Evolutionary conservation across 2,329 filamentous ascomycete genomes (phyloP).

Genomic region (Pestalotiopsis sp.): DNA sequence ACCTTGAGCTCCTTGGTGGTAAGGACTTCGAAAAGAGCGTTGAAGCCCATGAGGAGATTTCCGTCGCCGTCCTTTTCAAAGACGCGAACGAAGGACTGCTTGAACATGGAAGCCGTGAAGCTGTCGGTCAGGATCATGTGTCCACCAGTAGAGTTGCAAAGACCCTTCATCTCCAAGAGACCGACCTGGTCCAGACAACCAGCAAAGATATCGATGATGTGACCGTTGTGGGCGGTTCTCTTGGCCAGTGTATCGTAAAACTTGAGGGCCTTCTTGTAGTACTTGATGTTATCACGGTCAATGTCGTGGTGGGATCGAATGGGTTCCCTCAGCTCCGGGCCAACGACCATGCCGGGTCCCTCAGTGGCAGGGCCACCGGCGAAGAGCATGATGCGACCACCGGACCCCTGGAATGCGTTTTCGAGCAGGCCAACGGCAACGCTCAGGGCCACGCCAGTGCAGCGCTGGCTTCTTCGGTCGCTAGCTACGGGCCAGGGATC

Average conservation of each 20-base stretch:
- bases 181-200: constrained; percentile 97
- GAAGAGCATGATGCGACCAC: constrained; percentile 96
- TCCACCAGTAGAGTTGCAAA: constrained; percentile 93
- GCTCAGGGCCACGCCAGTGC: constrained; percentile 94
- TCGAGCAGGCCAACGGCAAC: constrained; percentile 92
- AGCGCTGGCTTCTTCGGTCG: constrained; percentile 86
- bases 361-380: constrained; percentile 93
- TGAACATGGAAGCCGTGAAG: constrained; percentile 99
- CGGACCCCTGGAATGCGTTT: constrained; percentile 92
- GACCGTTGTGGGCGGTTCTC: constrained; percentile 91
- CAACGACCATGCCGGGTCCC: constrained; percentile 95
- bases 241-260: constrained; percentile 96
- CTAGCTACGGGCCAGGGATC: constrained; percentile 97
- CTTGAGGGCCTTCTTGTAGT: constrained; percentile 96
- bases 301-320: constrained; percentile 99
- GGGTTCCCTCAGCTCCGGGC: constrained; percentile 90
- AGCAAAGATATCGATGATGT: constrained; percentile 96
- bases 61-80: constrained; percentile 97
- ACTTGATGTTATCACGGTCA: constrained; percentile 98
- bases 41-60: constrained; percentile 97
- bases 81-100: constrained; percentile 94
- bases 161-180: constrained; percentile 95
- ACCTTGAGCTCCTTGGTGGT: constrained; percentile 99
- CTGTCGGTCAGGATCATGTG: constrained; percentile 99
- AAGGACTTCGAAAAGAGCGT: constrained; percentile 90